Conservation (phyloP, 2,329 filamentous ascomycete species). For the Ploettnerulaceae sp. region DNA sequence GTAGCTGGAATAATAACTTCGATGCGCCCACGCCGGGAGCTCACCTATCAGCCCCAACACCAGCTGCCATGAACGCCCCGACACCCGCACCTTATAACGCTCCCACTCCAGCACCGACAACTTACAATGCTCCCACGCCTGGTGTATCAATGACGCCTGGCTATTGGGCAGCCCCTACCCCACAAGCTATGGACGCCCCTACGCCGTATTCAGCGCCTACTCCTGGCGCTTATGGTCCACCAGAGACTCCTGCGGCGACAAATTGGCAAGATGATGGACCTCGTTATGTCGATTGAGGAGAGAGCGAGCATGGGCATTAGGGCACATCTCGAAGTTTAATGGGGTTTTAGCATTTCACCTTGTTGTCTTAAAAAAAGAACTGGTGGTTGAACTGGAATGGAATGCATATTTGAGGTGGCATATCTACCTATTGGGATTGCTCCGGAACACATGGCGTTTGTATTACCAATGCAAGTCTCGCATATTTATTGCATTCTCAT, state of each 20-base stretch:
- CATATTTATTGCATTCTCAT: too few relatives aligned
- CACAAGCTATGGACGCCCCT: slow-evolving; percentile 45
- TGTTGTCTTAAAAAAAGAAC: background rate
- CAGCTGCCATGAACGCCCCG: slow-evolving; percentile 51
- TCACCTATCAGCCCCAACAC: slow-evolving; percentile 56
- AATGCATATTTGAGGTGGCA: too few relatives aligned
- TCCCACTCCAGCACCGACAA: slow-evolving; percentile 44
- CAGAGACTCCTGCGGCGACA: slow-evolving; percentile 59
- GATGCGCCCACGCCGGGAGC: slow-evolving; percentile 64
- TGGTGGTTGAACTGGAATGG: too few relatives aligned
- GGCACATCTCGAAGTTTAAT: background rate
- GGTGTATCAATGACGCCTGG: slow-evolving; percentile 49
- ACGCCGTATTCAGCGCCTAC: slow-evolving; percentile 40
- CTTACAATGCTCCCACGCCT: slow-evolving; percentile 56
- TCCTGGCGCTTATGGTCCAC: slow-evolving; percentile 37
- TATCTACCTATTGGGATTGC: too few relatives aligned
- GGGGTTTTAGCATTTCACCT: too few relatives aligned
- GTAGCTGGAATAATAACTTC: slow-evolving; percentile 39
- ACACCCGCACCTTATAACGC: slow-evolving; percentile 46
- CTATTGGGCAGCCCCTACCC: slow-evolving; percentile 42
- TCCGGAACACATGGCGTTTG: too few relatives aligned
- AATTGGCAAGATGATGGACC: slow-evolving; percentile 39
- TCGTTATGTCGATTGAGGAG: slow-evolving; percentile 35
- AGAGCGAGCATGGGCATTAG: background rate
- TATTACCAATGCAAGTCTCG: too few relatives aligned